Conservation (phyloP, 2,329 filamentous ascomycete genomes). For the Allantophomopsis cytisporea region DNA sequence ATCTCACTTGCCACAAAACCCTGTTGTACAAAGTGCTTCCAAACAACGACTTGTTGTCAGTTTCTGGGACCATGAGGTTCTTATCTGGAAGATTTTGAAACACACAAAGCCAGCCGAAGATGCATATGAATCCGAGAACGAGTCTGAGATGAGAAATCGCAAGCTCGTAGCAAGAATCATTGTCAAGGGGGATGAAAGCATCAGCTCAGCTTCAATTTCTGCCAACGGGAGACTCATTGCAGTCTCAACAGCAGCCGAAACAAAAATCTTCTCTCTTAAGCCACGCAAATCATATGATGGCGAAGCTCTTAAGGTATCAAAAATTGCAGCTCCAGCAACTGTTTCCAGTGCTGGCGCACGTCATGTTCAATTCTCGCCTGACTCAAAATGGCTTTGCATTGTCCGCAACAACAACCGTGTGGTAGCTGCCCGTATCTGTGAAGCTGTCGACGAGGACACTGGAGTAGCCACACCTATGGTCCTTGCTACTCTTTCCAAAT, state of each 20-base stretch:
- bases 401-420: conserved; percentile 48
- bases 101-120: conserved; percentile 15
- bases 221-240: conserved; percentile 58
- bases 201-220: conserved; percentile 63
- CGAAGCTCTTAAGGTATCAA: conserved; percentile 55
- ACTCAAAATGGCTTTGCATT: conserved; percentile 55
- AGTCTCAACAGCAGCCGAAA: conserved; percentile 59
- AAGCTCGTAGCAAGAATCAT: conserved; percentile 59
- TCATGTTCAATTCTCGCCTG: conserved; percentile 53
- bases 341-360: conserved; percentile 52
- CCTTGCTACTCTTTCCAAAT: conserved; percentile 28
- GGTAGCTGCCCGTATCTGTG: conserved; percentile 31
- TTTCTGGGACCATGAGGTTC: conserved; percentile 85
- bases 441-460: conserved; percentile 14
- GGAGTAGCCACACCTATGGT: conserved; percentile 25
- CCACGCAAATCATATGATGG: conserved; percentile 34
- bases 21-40: conserved; percentile 60
- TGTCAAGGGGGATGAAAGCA: conserved; percentile 65
- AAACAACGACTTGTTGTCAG: conserved; percentile 66
- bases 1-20: conserved; percentile 69
- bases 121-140: conserved; percentile 24
- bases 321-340: conserved; percentile 47
- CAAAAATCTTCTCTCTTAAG: conserved; percentile 65
- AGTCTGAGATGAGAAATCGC: conserved; percentile 30
- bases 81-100: conserved; percentile 56